Evolutionary conservation across 169 alveolate genomes (phyloP), one percentile per base, ranked within the genome.

Genomic region (Eimeria tenella): DNA sequence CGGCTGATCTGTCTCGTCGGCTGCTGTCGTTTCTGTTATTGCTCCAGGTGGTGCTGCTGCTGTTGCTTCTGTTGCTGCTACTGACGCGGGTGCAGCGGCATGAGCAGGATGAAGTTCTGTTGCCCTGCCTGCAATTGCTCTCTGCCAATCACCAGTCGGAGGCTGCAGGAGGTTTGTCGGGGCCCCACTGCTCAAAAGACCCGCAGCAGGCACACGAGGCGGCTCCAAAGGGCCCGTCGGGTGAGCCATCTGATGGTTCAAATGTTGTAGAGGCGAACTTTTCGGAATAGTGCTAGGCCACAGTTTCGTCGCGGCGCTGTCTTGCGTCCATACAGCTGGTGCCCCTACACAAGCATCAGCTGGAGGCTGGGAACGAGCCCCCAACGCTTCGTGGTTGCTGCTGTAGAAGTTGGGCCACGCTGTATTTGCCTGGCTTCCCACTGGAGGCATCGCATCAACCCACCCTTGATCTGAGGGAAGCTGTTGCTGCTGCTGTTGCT

Each of bases 401-500:
- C 52, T 68, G 74, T 7, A 10, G 25, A 25, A 25, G n/a, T n/a
- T n/a, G 23, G 23, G 42, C 74, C 74, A 63, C 23, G 74, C 5
- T 0, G 74, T 25, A 42, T 50, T 17, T 15, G 25, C 42, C 25
- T 2, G 8, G 50, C 25, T 17, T 7, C 77, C 53, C 8, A 50
- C 77, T 68, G 77, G 52, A 68, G 77, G 10, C 17, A 50, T 15
- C 52, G 49, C 77, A 2, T 65, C 5, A 4, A 65, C 10, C 10
- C 77, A 17, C 3, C 77, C 50, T 68, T 68, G 77, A 42, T 68
- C 53, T 50, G 6, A 5, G 15, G 42, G 52, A 5, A n/a, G 17
- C 77, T 68, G 77, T 50, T 68, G 77, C 77, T 68, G 73, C 73
- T 63, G 73, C 73, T 63, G 73, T 15, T 63, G 73, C 73, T 63